phyloP scores from a whole-genome alignment of 2,329 filamentous ascomycete genomes.

The Thelonectria discophora region DNA sequence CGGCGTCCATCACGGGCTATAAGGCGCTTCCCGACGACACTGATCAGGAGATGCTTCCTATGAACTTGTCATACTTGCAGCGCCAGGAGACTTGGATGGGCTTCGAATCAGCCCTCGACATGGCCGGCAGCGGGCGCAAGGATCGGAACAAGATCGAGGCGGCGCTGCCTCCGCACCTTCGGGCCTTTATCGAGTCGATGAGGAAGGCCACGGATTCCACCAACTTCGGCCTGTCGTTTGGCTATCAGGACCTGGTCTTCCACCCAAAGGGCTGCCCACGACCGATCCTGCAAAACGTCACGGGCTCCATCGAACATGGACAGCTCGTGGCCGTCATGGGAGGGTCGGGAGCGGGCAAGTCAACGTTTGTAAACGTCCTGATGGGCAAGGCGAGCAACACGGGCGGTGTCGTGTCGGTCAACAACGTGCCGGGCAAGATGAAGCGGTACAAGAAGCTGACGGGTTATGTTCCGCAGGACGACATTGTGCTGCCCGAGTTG shows the following conservation, averaged over 20 bases:
- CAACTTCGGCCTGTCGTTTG: conserved; percentile 62
- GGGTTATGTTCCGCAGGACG: conserved; percentile 70
- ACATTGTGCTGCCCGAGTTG: conserved; percentile 66
- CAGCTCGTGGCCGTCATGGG: conserved; percentile 68
- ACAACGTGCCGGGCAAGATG: conserved; percentile 58
- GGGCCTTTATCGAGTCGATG: conserved; percentile 62
- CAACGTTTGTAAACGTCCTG: conserved; percentile 68
- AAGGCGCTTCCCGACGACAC: conserved; percentile 44
- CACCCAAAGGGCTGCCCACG: conserved; percentile 55
- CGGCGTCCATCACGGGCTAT: conserved; percentile 46
- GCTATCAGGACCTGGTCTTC: conserved; percentile 59
- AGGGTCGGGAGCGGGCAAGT: conserved; percentile 67
- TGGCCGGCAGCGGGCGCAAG: conserved; percentile 43
- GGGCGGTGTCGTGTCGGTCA: conserved; percentile 60
- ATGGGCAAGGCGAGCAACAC: conserved; percentile 66
- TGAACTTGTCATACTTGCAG: conserved; percentile 46
- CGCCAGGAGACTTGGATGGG: conserved; percentile 42
- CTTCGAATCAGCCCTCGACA: conserved; percentile 50
- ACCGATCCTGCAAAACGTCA: conserved; percentile 62
- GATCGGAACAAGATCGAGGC: conserved; percentile 28
- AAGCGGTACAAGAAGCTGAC: conserved; percentile 66
- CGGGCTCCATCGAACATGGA: conserved; percentile 62
- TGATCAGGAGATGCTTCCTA: conserved; percentile 49
- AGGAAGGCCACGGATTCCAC: conserved; percentile 59
- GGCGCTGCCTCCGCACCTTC: conserved; percentile 49